Percentiles rank a stretch among this genome's conserved stretches.
These are phyloP conservation scores for Poterioochromonas sp. DNA, from an alignment of 352 stramenopile genomes.

Conservation along the genomic window DNA sequence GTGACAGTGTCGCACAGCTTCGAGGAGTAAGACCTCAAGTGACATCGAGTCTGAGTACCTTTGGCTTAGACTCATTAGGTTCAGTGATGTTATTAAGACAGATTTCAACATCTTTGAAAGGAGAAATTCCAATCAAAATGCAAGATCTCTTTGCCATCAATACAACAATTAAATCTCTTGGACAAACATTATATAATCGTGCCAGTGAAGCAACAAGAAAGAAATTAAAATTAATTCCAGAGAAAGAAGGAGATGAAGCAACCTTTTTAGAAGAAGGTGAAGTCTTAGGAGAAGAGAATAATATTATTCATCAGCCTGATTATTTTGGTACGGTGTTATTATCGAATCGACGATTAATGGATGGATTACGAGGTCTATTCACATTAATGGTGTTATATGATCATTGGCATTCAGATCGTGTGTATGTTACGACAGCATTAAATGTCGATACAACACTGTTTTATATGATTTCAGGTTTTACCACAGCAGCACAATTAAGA, in stretches of 20 bases:
- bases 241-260: not conserved
- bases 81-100: slow-evolving; percentile 17
- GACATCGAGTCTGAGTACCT: not conserved
- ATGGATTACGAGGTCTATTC: not conserved
- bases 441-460: not conserved
- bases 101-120: not conserved
- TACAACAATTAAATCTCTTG: not conserved
- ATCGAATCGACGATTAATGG: not conserved
- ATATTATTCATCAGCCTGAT: not conserved
- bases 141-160: not conserved
- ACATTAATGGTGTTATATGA: not conserved
- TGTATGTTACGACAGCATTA: not conserved
- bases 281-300: not conserved
- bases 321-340: not conserved
- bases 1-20: not conserved
- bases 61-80: slow-evolving; percentile 16
- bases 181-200: not conserved
- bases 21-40: not conserved
- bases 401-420: not conserved
- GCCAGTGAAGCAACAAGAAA: not conserved
- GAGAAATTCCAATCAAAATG: not conserved
- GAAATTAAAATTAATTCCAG: not conserved
- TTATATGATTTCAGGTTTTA: not conserved
- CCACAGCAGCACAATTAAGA: not conserved
- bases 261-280: not conserved